Conservation (phyloP, 495 filamentous ascomycete genomes). For the Elasticomyces elasticus region DNA sequence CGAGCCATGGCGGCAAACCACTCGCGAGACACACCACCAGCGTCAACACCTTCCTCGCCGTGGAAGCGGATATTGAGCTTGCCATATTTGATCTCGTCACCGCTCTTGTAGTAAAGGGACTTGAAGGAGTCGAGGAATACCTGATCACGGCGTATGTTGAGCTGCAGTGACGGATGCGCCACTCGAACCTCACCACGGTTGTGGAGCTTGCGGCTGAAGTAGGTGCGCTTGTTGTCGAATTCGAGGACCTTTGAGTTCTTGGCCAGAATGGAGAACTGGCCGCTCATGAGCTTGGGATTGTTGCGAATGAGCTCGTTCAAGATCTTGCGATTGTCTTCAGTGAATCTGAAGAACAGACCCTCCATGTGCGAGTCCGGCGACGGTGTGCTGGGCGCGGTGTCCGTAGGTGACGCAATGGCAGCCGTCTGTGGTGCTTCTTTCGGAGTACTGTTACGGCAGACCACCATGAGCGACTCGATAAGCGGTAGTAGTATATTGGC, state of each 20-base stretch:
- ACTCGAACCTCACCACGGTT: constrained; percentile 57
- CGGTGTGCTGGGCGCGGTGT: constrained; percentile 50
- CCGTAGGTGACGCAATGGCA: constrained; percentile 45
- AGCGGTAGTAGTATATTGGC: constrained; percentile 88
- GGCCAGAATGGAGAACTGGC: constrained; percentile 86
- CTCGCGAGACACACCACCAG: constrained; percentile 93
- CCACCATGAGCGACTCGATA: constrained; percentile 95
- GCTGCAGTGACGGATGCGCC: constrained; percentile 67
- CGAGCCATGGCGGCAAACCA: constrained; percentile 98
- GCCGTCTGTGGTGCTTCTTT: constrained; percentile 49
- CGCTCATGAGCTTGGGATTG: constrained; percentile 96
- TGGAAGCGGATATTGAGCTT: constrained; percentile 97
- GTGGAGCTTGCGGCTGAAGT: constrained; percentile 90
- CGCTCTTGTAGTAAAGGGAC: constrained; percentile 86
- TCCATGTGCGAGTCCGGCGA: constrained; percentile 75
- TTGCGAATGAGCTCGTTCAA: constrained; percentile 95
- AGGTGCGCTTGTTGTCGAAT: constrained; percentile 99
- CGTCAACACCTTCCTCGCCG: constrained; percentile 95
- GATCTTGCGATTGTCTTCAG: constrained; percentile 95
- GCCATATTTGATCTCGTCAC: constrained; percentile 94
- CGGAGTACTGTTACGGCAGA: constrained; percentile 89
- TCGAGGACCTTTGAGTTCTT: constrained; percentile 98
- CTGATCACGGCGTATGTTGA: constrained; percentile 82
- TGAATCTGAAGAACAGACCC: constrained; percentile 93
- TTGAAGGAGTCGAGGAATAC: constrained; percentile 99